Evolutionary conservation across 495 filamentous ascomycete species (phyloP).

Genomic region (Coniosporium apollinis): DNA sequence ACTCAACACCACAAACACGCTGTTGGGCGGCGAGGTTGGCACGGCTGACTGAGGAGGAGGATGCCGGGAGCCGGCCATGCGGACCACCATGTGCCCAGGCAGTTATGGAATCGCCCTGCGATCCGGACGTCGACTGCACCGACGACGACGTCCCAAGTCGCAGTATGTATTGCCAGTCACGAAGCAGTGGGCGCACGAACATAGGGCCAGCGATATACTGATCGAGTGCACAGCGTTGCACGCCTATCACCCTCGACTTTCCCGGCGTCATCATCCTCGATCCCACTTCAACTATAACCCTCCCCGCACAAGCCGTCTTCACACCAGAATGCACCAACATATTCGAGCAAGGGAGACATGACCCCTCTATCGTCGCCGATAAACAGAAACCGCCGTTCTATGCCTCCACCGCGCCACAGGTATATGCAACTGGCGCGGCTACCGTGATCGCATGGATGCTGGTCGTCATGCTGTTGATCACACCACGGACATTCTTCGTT

Average conservation of each 20-base stretch:
- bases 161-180: too few species aligned
- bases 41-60: too few species aligned
- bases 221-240: slow-evolving; percentile 18
- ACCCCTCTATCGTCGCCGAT: slow-evolving; percentile 29
- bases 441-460: slow-evolving; percentile 88
- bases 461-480: slow-evolving; percentile 86
- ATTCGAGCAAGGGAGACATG: slow-evolving; percentile 6
- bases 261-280: slow-evolving; percentile 19
- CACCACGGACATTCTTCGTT: slow-evolving; percentile 72
- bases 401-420: slow-evolving; percentile 74
- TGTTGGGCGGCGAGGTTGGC: too few species aligned
- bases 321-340: slow-evolving; percentile 22
- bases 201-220: too few species aligned
- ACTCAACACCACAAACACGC: too few species aligned
- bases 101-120: too few species aligned
- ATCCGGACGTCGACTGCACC: too few species aligned
- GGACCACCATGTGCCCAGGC: too few species aligned
- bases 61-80: too few species aligned
- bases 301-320: slow-evolving; percentile 23
- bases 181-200: too few species aligned
- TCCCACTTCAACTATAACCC: slow-evolving; percentile 18
- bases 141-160: too few species aligned
- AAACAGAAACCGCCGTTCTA: slow-evolving; percentile 79
- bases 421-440: slow-evolving; percentile 77
- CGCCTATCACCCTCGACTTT: slow-evolving; percentile 24